Conservation (phyloP, 75 land plant species). For the Picea glauca region DNA sequence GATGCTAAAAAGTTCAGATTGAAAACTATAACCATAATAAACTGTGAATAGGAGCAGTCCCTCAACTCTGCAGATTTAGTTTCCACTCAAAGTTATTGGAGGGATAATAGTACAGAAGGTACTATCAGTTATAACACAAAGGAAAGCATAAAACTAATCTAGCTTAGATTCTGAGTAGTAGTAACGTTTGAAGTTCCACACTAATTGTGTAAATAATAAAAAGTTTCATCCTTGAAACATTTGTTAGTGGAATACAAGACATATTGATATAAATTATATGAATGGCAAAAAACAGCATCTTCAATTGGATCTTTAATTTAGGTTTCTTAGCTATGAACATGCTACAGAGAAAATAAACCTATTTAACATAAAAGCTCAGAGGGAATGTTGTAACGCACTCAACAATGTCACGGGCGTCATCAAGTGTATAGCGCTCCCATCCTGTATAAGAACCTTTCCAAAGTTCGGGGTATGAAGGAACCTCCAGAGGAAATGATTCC, state of each 20-base stretch:
- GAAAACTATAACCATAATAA: no score
- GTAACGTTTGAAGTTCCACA: background rate
- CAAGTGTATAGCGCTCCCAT: constrained; percentile 81
- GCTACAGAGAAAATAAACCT: background rate
- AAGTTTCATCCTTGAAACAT: background rate
- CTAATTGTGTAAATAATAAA: background rate
- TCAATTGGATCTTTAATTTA: background rate
- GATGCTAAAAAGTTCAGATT: no score
- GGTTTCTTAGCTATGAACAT: background rate
- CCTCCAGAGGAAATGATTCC: constrained; percentile 88
- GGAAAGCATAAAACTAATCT: background rate
- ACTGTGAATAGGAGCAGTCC: background rate
- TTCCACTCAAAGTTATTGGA: background rate
- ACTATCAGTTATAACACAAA: background rate
- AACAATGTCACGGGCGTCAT: constrained; percentile 86
- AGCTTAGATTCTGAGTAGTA: background rate
- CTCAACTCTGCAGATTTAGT: background rate
- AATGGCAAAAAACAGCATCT: background rate
- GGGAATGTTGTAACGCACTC: constrained; percentile 39
- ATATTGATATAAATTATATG: background rate
- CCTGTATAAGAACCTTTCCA: constrained; percentile 89
- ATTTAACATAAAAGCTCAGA: background rate
- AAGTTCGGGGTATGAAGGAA: constrained; percentile 80
- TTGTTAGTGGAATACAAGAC: background rate
- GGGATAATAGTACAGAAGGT: background rate